A percentile compares a stretch with the other conserved stretches of the same genome.
Evolutionary conservation across 2,329 filamentous ascomycete genomes (phyloP).

Genomic region (Trichoderma endophyticum): DNA sequence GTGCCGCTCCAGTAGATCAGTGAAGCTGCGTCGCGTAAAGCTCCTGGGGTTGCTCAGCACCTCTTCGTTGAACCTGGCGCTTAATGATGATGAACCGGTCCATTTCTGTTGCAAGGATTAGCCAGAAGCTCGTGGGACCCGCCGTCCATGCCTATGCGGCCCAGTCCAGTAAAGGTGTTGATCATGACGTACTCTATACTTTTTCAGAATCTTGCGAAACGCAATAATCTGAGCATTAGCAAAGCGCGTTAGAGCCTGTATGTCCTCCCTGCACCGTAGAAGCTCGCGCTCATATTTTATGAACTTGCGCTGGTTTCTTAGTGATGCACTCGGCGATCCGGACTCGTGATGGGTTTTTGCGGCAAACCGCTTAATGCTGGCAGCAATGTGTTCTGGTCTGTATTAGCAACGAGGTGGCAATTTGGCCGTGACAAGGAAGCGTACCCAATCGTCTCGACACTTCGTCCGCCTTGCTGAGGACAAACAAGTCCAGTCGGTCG

Average conservation of each 20-base stretch:
- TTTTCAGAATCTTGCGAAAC: slow-evolving; percentile 81
- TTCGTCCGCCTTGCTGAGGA: slow-evolving; percentile 76
- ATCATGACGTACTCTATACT: slow-evolving; percentile 60
- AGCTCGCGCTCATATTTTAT: slow-evolving; percentile 53
- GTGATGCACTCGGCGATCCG: slow-evolving; percentile 31
- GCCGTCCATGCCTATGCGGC: neutral
- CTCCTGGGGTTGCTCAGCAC: slow-evolving; percentile 65
- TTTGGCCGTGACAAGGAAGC: neutral
- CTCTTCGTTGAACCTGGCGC: slow-evolving; percentile 62
- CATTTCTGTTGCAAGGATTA: slow-evolving; percentile 59
- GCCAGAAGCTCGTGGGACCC: neutral
- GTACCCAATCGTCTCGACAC: slow-evolving; percentile 66
- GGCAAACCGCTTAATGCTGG: slow-evolving; percentile 46
- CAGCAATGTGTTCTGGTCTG: slow-evolving; percentile 47
- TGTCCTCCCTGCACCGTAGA: slow-evolving; percentile 64
- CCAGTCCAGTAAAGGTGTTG: neutral
- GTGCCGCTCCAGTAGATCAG: slow-evolving; percentile 47
- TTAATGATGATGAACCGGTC: slow-evolving; percentile 68
- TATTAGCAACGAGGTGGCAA: neutral
- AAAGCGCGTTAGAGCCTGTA: slow-evolving; percentile 68
- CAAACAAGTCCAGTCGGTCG: slow-evolving; percentile 73
- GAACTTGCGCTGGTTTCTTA: slow-evolving; percentile 51
- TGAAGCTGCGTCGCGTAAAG: slow-evolving; percentile 67
- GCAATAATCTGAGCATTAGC: slow-evolving; percentile 70
- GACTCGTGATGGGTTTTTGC: slow-evolving; percentile 38